Conservation (phyloP, 2,329 filamentous ascomycete genomes). For the Cladosporium colombiae region DNA sequence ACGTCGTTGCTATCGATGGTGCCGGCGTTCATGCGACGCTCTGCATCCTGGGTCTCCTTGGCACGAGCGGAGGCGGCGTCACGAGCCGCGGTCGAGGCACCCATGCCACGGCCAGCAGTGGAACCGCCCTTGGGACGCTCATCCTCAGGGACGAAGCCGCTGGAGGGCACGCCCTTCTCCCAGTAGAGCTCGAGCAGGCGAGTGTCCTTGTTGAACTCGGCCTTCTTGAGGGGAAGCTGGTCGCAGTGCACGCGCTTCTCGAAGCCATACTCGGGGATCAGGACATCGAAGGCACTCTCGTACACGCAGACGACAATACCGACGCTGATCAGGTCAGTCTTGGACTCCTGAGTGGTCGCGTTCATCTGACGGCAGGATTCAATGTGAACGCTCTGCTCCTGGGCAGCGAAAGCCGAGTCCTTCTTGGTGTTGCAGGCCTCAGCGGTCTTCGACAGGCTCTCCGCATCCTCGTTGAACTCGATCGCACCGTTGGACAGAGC, state of each 20-base stretch:
- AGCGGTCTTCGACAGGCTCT: constrained; percentile 84
- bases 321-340: constrained; percentile 90
- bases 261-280: constrained; percentile 97
- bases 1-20: constrained; percentile 92
- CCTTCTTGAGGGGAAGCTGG: constrained; percentile 95
- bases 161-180: constrained; percentile 98
- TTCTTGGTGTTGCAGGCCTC: constrained; percentile 99
- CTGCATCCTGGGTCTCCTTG: constrained; percentile 86
- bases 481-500: constrained; percentile 77
- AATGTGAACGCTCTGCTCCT: constrained; percentile 98
- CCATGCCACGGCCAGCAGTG: constrained; percentile 57
- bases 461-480: constrained; percentile 86
- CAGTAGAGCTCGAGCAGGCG: constrained; percentile 95
- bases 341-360: constrained; percentile 79
- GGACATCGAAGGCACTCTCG: constrained; percentile 95
- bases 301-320: constrained; percentile 97
- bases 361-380: constrained; percentile 97
- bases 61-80: constrained; percentile 78
- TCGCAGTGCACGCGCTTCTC: constrained; percentile 99
- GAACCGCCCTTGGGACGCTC: constrained; percentile 81
- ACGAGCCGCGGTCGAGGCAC: constrained; percentile 73
- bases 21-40: constrained; percentile 90
- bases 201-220: constrained; percentile 97
- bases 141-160: constrained; percentile 93
- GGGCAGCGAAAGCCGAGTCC: constrained; percentile 93